Evolutionary conservation across 2,329 filamentous ascomycete genomes (phyloP).

Genomic region (Pyricularia sp.): DNA sequence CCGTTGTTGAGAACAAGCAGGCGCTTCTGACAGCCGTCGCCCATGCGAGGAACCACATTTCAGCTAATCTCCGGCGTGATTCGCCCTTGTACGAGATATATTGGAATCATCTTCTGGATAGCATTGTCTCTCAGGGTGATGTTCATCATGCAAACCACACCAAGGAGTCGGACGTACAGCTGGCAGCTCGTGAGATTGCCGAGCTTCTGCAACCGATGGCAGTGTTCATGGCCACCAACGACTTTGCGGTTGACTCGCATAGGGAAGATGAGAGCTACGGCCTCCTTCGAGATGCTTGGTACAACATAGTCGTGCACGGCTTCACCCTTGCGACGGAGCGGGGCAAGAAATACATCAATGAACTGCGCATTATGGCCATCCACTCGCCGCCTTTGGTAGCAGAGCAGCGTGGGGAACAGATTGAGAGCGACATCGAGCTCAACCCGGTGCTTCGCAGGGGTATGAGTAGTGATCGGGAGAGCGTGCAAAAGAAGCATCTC

Average conservation of each 20-base stretch:
- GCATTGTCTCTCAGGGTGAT: constrained; percentile 83
- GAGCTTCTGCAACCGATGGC: constrained; percentile 83
- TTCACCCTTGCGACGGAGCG: constrained; percentile 65
- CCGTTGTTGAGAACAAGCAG: constrained; percentile 54
- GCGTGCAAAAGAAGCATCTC: constrained; percentile 69
- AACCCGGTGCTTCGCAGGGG: constrained; percentile 86
- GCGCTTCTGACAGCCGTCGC: constrained; percentile 62
- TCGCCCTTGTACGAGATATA: constrained; percentile 75
- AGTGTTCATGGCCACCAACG: constrained; percentile 59
- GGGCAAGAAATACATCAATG: constrained; percentile 58
- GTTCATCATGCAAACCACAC: constrained; percentile 60
- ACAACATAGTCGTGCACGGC: constrained; percentile 91
- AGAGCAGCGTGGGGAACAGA: constrained; percentile 75
- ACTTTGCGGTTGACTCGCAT: constrained; percentile 34
- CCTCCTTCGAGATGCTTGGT: constrained; percentile 85
- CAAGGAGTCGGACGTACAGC: constrained; percentile 64
- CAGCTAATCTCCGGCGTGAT: constrained; percentile 50
- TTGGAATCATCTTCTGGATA: constrained; percentile 69
- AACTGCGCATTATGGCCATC: constrained; percentile 72
- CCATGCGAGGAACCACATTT: constrained; percentile 68
- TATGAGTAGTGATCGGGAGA: constrained; percentile 64
- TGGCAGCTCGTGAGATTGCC: constrained; percentile 76
- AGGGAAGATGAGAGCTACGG: constrained; percentile 57
- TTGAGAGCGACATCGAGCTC: constrained; percentile 92
- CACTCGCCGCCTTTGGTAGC: constrained; percentile 80